A percentile compares a stretch with the other conserved stretches of the same genome.
Conservation (phyloP, 495 filamentous ascomycete species). For the Chaetomidium leptoderma region DNA sequence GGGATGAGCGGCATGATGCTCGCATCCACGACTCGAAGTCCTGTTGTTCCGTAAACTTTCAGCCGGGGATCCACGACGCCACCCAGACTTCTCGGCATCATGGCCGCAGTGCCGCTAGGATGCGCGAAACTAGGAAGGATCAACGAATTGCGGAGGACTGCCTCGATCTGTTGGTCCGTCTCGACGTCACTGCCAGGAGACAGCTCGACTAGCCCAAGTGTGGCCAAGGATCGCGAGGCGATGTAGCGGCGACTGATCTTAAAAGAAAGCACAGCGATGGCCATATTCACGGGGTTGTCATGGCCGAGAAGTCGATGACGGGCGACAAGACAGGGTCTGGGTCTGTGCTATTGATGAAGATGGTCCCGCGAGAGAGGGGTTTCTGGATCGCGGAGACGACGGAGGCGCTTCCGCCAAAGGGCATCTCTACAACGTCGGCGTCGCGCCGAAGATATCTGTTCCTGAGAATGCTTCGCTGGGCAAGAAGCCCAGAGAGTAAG, state of each 20-base stretch:
- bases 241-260: constrained; percentile 29
- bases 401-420: constrained; percentile 24
- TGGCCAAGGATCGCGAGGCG: constrained; percentile 31
- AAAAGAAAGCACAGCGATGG: constrained; percentile 21
- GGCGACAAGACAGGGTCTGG: constrained; percentile 25
- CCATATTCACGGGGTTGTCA: constrained; percentile 33
- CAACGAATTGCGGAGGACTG: no score
- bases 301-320: constrained; percentile 26
- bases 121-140: constrained; percentile 20
- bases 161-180: constrained; percentile 22
- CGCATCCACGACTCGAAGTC: constrained; percentile 45
- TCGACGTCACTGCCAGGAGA: constrained; percentile 13
- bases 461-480: no score
- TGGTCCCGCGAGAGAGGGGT: constrained; percentile 37
- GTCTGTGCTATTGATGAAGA: constrained; percentile 34
- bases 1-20: constrained; percentile 46
- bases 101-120: constrained; percentile 39
- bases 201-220: constrained; percentile 33
- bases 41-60: constrained; percentile 44
- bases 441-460: constrained; percentile 19
- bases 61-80: constrained; percentile 48
- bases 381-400: constrained; percentile 21
- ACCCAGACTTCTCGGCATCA: constrained; percentile 36
- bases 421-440: constrained; percentile 20
- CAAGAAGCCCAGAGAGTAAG: no score